These are phyloP conservation scores for Strobilomyces confusus DNA, from an alignment of 768 basidiomycete species.

Conservation along the genomic window DNA sequence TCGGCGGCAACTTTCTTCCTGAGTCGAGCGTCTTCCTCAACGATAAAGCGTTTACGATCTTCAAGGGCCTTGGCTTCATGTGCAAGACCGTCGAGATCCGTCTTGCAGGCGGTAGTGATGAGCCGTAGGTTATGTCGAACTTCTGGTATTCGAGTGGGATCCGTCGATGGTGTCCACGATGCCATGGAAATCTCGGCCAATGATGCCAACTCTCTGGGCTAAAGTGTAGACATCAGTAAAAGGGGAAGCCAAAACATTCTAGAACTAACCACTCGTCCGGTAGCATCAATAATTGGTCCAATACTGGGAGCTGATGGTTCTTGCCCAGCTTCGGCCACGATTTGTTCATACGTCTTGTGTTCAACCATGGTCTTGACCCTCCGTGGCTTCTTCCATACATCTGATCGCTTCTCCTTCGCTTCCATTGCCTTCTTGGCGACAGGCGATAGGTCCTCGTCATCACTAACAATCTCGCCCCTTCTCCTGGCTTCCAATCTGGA, in stretches of 20 bases:
- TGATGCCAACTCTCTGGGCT: slow-evolving; percentile 88
- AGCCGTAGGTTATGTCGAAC: slow-evolving; percentile 93
- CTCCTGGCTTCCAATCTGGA: slow-evolving; percentile 75
- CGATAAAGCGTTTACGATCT: slow-evolving; percentile 71
- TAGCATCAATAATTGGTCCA: slow-evolving; percentile 92
- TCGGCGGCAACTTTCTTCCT: slow-evolving; percentile 70
- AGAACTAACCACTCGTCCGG: slow-evolving; percentile 78
- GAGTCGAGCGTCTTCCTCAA: slow-evolving; percentile 66
- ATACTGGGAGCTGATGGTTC: slow-evolving; percentile 51
- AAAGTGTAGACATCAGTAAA: slow-evolving; percentile 10
- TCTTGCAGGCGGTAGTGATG: slow-evolving; percentile 78
- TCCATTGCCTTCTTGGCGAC: slow-evolving; percentile 39
- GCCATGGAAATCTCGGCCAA: slow-evolving; percentile 71
- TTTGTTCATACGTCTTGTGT: slow-evolving; percentile 97
- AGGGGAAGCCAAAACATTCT: background rate
- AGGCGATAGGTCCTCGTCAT: slow-evolving; percentile 50
- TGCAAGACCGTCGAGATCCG: slow-evolving; percentile 83
- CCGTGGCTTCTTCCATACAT: slow-evolving; percentile 83
- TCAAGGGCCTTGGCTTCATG: slow-evolving; percentile 83
- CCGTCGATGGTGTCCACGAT: slow-evolving; percentile 84
- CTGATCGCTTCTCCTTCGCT: slow-evolving; percentile 61
- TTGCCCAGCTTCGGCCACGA: slow-evolving; percentile 81
- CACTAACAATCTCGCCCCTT: slow-evolving; percentile 69
- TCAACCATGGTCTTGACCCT: slow-evolving; percentile 82
- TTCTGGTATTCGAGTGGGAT: slow-evolving; percentile 89